Conservation (phyloP, 2,329 filamentous ascomycete genomes). For the Aspergillus sp. region DNA sequence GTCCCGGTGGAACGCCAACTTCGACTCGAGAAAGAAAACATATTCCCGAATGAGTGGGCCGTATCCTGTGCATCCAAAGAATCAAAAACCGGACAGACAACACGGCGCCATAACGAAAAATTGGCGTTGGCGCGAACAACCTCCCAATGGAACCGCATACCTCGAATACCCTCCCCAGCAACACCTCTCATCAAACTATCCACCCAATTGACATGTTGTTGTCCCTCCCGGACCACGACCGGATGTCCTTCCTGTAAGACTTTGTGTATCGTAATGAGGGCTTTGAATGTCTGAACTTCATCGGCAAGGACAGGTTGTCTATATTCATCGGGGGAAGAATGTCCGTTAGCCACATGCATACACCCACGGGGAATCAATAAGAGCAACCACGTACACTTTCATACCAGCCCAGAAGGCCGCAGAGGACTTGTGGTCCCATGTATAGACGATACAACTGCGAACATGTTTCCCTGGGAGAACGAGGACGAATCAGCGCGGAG, state of each 20-base stretch:
- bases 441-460: constrained; percentile 94
- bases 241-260: constrained; percentile 96
- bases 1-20: constrained; percentile 91
- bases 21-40: constrained; percentile 87
- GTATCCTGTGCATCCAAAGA: constrained; percentile 47
- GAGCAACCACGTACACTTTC: constrained; percentile 67
- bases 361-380: no score
- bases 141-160: constrained; percentile 31
- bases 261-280: constrained; percentile 93
- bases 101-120: constrained; percentile 16
- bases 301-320: constrained; percentile 97
- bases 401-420: constrained; percentile 94
- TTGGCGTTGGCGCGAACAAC: neutral
- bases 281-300: constrained; percentile 98
- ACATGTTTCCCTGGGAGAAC: constrained; percentile 70
- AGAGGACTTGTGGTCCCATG: constrained; percentile 97
- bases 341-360: neutral
- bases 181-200: constrained; percentile 83
- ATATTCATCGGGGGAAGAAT: constrained; percentile 2
- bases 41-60: constrained; percentile 92
- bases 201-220: constrained; percentile 81
- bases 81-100: no score
- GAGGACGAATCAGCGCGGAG: constrained; percentile 4
- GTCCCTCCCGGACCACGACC: constrained; percentile 74
- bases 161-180: constrained; percentile 73